Percentiles rank a stretch among this genome's conserved stretches.
These are phyloP conservation scores for Closterium sp. DNA, from an alignment of 139 green algal species.

Conservation along the genomic window DNA sequence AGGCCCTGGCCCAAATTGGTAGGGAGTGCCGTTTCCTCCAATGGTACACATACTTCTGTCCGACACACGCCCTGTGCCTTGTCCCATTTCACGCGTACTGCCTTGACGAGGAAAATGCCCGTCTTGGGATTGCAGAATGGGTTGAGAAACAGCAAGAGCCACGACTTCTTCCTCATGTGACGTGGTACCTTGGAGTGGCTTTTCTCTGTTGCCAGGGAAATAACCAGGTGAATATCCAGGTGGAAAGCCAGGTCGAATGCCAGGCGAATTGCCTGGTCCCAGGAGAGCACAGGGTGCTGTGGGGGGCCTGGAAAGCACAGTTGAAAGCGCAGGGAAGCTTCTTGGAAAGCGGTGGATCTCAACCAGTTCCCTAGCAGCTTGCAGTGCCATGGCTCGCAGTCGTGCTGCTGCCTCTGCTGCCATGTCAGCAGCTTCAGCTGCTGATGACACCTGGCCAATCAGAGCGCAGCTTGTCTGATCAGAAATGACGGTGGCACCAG, in stretches of 20 bases:
- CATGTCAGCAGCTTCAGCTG: not conserved
- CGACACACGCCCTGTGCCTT: too few relatives aligned
- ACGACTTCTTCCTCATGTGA: too few relatives aligned
- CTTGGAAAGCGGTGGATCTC: not conserved
- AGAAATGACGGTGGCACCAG: too few relatives aligned
- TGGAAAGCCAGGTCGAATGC: not conserved
- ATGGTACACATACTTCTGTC: too few relatives aligned
- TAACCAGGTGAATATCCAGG: not conserved
- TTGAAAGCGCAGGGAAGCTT: not conserved
- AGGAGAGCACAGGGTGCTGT: not conserved
- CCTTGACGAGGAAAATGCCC: too few relatives aligned
- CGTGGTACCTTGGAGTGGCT: not conserved
- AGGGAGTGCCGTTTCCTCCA: too few relatives aligned
- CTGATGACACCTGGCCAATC: not conserved
- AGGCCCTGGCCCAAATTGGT: too few relatives aligned
- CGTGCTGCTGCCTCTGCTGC: not conserved
- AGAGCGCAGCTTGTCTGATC: not conserved
- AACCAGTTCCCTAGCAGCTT: not conserved
- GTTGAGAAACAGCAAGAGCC: too few relatives aligned
- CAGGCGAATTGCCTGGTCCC: not conserved
- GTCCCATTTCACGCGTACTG: too few relatives aligned
- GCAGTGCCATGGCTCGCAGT: not conserved
- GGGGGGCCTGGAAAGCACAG: not conserved
- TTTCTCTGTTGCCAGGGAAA: not conserved
- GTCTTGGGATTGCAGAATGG: too few relatives aligned